Evolutionary conservation across 192 early-diverging fungal genomes (phyloP), one percentile per base, ranked within the genome.

Genomic region (Coemansia sp.): DNA sequence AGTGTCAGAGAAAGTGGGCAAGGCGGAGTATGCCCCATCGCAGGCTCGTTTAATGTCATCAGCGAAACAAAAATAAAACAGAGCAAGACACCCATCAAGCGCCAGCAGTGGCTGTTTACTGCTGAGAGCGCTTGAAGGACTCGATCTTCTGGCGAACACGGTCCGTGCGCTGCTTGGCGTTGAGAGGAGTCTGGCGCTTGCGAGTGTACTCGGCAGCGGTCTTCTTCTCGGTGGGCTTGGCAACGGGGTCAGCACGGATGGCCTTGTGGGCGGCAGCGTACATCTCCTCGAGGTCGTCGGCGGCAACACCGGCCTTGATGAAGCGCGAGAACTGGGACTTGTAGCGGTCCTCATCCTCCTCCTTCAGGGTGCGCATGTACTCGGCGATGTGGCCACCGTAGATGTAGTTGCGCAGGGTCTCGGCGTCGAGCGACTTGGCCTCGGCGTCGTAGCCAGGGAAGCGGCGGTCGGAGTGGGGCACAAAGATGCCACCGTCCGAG

Each of bases 321-420:
- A 92, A 98, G 77, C 87, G 88, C 69, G 95, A 88, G 85, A 99
- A 99, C 85, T 97, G 95, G 73, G 90, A 86, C 89, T 95, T 97
- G 91, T 93, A 98, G 66, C 90, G 88, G 81, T 99, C 97, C 88
- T 96, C 95, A 82, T 99, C 97, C 87, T 99, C 97, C 85, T 98
- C 96, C 87, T 95, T 90, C 72, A 99, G 94, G 87, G 90, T 88
- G 76, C 92, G 92, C 95, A 99, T 99, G 91, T 97, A 99, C 78
- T 97, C 95, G 71, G 94, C 89, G 68, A 99, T 93, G 89, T 98
- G 97, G 77, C 92, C 90, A 83, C 97, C 97, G 83, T 92, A 96
- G 91, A 99, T 99, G 92, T 98, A 99, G 73, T 90, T 89, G 81
- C 93, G 90, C 68, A 99, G 90, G 49, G 93, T 82, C 86, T 97